A percentile compares a stretch with the other conserved stretches of the same genome.
These are phyloP conservation scores for Paradendryphiella salina DNA, from an alignment of 2,329 filamentous ascomycete species.

Conservation along the genomic window DNA sequence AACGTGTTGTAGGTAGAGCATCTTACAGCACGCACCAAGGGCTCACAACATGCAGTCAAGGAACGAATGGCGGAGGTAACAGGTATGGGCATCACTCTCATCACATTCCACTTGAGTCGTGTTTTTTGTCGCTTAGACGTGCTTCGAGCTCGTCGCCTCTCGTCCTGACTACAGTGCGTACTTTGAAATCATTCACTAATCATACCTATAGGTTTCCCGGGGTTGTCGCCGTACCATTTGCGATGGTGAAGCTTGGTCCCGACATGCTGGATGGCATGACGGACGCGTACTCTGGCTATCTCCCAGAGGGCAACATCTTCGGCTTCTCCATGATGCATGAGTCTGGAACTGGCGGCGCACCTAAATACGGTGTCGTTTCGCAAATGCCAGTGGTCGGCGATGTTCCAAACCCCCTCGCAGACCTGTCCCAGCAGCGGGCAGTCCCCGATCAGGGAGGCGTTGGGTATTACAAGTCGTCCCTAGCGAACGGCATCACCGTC, in stretches of 20 bases:
- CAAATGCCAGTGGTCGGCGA: not conserved
- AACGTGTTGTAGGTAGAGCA: constrained; percentile 41
- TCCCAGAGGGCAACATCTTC: not conserved
- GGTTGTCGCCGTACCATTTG: constrained; percentile 45
- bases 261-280: constrained; percentile 37
- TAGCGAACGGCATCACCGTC: constrained; percentile 59
- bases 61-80: constrained; percentile 41
- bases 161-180: too few species aligned
- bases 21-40: not conserved
- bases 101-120: too few species aligned
- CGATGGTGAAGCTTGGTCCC: constrained; percentile 44
- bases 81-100: too few species aligned
- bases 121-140: too few species aligned
- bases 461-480: constrained; percentile 63
- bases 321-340: not conserved
- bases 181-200: too few species aligned
- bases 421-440: constrained; percentile 56
- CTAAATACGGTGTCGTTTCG: not conserved
- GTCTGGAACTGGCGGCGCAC: not conserved
- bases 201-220: constrained; percentile 35
- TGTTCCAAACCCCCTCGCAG: not conserved
- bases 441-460: constrained; percentile 58
- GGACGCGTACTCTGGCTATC: constrained; percentile 36
- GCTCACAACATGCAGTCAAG: constrained; percentile 12
- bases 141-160: too few species aligned